These are phyloP conservation scores for Sicyos baderoa DNA, from an alignment of 306 rosid species.

Conservation along the genomic window DNA sequence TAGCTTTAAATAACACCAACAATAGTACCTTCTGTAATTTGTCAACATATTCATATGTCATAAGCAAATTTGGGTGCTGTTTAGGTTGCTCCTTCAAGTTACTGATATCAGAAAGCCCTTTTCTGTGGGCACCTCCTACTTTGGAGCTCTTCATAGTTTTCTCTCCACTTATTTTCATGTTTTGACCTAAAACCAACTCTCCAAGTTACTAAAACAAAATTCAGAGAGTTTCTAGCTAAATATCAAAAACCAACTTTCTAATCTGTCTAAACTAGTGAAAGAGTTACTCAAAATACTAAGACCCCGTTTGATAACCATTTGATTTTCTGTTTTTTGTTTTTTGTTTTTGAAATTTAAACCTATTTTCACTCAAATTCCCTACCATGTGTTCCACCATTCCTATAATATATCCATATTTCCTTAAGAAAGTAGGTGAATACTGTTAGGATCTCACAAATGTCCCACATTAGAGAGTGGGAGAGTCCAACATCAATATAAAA, in stretches of 20 bases:
- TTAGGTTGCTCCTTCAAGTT: constrained; percentile 40
- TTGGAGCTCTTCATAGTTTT: constrained; percentile 29
- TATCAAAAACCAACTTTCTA: too few species aligned
- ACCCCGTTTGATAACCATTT: too few species aligned
- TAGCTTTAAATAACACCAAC: not conserved
- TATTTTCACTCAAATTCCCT: too few species aligned
- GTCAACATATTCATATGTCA: constrained; percentile 28
- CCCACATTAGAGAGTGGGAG: too few species aligned
- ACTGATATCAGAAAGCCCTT: constrained; percentile 60
- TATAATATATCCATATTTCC: too few species aligned
- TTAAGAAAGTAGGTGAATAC: too few species aligned
- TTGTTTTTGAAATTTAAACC: too few species aligned
- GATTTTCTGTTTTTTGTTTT: too few species aligned
- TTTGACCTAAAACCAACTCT: constrained; percentile 26
- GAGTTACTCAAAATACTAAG: not conserved
- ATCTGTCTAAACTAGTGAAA: not conserved
- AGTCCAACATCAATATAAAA: too few species aligned
- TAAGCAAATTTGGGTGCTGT: constrained; percentile 26
- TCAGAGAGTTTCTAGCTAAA: too few species aligned
- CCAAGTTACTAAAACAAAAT: not conserved
- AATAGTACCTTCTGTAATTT: constrained; percentile 47
- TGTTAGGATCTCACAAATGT: too few species aligned
- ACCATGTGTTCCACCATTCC: too few species aligned
- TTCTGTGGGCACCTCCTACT: constrained; percentile 37
- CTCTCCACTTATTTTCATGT: constrained; percentile 27